These are phyloP conservation scores for Cyanidiococcus yangmingshanensis DNA, from an alignment of 23 red algal species.

Conservation along the genomic window DNA sequence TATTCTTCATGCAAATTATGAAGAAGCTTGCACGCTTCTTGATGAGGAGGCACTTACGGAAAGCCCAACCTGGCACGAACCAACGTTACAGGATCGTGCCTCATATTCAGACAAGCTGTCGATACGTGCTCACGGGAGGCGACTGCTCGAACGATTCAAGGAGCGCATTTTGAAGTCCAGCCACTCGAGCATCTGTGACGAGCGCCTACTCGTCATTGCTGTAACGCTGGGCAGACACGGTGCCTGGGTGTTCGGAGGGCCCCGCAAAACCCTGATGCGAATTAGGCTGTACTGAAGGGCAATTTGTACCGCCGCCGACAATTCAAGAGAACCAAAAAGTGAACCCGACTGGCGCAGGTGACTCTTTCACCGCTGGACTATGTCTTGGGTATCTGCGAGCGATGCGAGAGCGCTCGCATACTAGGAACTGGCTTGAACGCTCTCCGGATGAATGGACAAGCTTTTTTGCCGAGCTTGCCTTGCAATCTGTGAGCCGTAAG, in stretches of 20 bases:
- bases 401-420: neutral
- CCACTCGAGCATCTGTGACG: neutral
- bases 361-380: neutral
- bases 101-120: too few relatives aligned
- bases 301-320: neutral
- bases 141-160: neutral
- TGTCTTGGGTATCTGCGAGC: neutral
- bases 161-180: neutral
- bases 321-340: neutral
- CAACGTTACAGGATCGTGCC: too few relatives aligned
- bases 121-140: neutral
- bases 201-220: neutral
- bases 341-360: neutral
- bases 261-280: neutral
- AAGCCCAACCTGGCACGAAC: too few relatives aligned
- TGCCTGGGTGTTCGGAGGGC: neutral
- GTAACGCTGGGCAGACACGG: neutral
- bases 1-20: conserved; percentile 5
- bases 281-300: neutral
- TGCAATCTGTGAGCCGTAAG: neutral
- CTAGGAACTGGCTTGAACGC: neutral
- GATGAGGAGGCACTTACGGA: too few relatives aligned
- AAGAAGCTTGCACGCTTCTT: conserved; percentile 1
- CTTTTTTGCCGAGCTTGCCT: neutral
- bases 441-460: neutral